Conservation (phyloP, 768 basidiomycete species). For the Mycena floridula region DNA sequence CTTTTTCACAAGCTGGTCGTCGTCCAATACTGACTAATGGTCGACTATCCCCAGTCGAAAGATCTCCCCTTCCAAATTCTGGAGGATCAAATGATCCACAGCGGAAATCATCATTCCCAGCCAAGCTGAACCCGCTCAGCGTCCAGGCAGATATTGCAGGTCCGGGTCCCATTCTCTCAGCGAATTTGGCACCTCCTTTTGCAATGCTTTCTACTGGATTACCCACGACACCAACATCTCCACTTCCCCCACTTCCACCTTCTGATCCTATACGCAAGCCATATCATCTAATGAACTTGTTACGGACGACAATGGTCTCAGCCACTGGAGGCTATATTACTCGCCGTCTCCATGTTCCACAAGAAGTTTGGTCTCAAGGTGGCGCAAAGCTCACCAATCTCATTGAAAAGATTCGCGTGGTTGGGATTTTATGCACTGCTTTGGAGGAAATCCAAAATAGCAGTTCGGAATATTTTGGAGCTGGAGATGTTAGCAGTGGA, state of each 20-base stretch:
- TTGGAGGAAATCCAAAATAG: slow-evolving; percentile 71
- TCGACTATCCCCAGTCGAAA: slow-evolving; percentile 46
- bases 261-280: slow-evolving; percentile 74
- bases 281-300: slow-evolving; percentile 83
- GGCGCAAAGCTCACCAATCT: slow-evolving; percentile 80
- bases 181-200: slow-evolving; percentile 36
- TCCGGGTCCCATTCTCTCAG: slow-evolving; percentile 22
- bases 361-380: slow-evolving; percentile 87
- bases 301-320: slow-evolving; percentile 73
- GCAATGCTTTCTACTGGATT: slow-evolving; percentile 46
- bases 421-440: slow-evolving; percentile 72
- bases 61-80: slow-evolving; percentile 46
- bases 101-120: slow-evolving; percentile 60
- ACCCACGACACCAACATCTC: slow-evolving; percentile 72
- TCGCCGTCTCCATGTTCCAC: slow-evolving; percentile 78
- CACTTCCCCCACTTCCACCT: slow-evolving; percentile 69
- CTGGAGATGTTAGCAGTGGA: slow-evolving; percentile 72
- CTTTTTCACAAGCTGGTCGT: slow-evolving; percentile 74
- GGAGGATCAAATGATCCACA: slow-evolving; percentile 31
- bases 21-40: slow-evolving; percentile 54
- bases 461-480: slow-evolving; percentile 72
- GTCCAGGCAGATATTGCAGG: slow-evolving; percentile 44
- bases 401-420: slow-evolving; percentile 80
- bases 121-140: slow-evolving; percentile 41
- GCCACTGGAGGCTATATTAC: slow-evolving; percentile 86